phyloP scores from a whole-genome alignment of 257 asterid species.

The Perilla frutescens region DNA sequence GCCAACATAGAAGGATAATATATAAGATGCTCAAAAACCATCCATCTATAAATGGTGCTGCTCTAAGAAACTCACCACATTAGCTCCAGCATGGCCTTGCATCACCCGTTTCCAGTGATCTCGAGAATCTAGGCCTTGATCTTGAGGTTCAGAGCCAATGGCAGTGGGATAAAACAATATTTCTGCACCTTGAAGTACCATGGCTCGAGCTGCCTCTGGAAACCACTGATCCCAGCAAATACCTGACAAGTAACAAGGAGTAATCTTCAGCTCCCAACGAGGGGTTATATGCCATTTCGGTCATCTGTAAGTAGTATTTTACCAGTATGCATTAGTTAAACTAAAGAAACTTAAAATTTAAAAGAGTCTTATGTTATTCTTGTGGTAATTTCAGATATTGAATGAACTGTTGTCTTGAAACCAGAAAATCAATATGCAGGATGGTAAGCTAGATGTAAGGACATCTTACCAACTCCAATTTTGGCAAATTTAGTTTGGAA shows the following conservation, averaged over 20 bases:
- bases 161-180: slow-evolving; percentile 95
- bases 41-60: neutral
- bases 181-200: slow-evolving; percentile 99
- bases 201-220: slow-evolving; percentile 98
- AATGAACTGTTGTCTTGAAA: slow-evolving; percentile 10
- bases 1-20: neutral
- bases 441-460: slow-evolving; percentile 9
- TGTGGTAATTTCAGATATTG: slow-evolving; percentile 17
- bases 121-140: slow-evolving; percentile 86
- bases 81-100: slow-evolving; percentile 99
- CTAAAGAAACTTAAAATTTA: neutral
- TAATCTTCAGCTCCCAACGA: slow-evolving; percentile 13
- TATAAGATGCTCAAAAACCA: slow-evolving; percentile 13
- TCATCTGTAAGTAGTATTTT: neutral
- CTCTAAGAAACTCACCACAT: slow-evolving; percentile 60
- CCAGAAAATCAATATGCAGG: slow-evolving; percentile 4
- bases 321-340: neutral
- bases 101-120: slow-evolving; percentile 98
- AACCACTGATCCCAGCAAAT: slow-evolving; percentile 99
- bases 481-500: slow-evolving; percentile 91
- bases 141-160: slow-evolving; percentile 99
- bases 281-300: neutral
- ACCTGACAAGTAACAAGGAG: slow-evolving; percentile 48
- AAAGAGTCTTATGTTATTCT: slow-evolving; percentile 2
- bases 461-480: slow-evolving; percentile 86